These are phyloP conservation scores for Solanum gracilifrons DNA, from an alignment of 257 asterid genomes.

Conservation along the genomic window DNA sequence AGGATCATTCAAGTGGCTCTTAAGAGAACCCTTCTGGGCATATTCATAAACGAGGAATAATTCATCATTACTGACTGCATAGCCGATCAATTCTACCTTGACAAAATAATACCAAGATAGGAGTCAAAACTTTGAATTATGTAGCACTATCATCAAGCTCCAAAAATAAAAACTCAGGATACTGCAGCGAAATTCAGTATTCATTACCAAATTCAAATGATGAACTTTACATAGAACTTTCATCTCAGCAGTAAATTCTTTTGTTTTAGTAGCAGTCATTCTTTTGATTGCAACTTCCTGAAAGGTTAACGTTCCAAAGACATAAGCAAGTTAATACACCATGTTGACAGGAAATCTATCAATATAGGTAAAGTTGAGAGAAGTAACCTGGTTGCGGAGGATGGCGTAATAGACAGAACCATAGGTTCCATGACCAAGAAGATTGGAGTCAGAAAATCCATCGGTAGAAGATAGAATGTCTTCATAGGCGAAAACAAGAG, in stretches of 20 bases:
- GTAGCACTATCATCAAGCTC: neutral
- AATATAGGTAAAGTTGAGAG: neutral
- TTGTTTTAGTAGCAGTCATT: slow-evolving; percentile 85
- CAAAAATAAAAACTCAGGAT: neutral
- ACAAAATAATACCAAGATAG: slow-evolving; percentile 17
- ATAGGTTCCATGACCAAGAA: slow-evolving; percentile 87
- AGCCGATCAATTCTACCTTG: slow-evolving; percentile 95
- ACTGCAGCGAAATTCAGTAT: neutral
- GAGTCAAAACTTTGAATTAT: slow-evolving; percentile 10
- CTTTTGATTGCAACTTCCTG: slow-evolving; percentile 92
- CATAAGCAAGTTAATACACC: neutral
- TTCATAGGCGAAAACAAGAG: slow-evolving; percentile 56
- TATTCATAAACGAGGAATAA: slow-evolving; percentile 84
- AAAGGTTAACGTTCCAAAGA: slow-evolving; percentile 1
- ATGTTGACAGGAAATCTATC: neutral
- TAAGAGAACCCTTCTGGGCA: slow-evolving; percentile 87
- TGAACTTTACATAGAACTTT: slow-evolving; percentile 97
- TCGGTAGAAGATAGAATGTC: slow-evolving; percentile 68
- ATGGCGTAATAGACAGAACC: slow-evolving; percentile 85
- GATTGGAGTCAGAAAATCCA: slow-evolving; percentile 78
- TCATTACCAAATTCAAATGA: slow-evolving; percentile 84
- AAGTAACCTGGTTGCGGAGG: slow-evolving; percentile 75
- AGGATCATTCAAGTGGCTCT: slow-evolving; percentile 85
- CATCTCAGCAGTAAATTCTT: slow-evolving; percentile 88
- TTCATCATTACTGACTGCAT: slow-evolving; percentile 70